phyloP scores from a whole-genome alignment of 2,329 filamentous ascomycete species.

The Parasarocladium wereldwijsianum region DNA sequence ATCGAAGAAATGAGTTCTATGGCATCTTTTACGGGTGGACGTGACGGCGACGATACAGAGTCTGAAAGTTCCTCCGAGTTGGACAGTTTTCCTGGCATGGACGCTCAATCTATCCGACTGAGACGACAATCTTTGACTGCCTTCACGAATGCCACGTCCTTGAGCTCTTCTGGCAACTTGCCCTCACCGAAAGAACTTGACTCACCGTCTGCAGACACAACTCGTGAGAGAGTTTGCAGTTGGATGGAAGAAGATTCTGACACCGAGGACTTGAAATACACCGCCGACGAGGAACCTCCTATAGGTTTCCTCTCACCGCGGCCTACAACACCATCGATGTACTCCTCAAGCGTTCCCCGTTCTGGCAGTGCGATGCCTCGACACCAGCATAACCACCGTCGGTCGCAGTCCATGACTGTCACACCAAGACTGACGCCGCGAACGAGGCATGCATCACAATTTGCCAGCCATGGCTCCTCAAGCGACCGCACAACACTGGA shows the following conservation, averaged over 20 bases:
- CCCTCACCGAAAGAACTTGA: constrained; percentile 14
- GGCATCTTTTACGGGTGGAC: constrained; percentile 18
- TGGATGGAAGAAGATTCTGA: constrained; percentile 25
- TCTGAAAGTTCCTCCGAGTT: constrained; percentile 15
- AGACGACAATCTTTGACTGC: constrained; percentile 22
- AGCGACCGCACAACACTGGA: too few species aligned
- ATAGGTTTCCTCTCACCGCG: constrained; percentile 14
- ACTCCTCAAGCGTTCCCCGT: too few species aligned
- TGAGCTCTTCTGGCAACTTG: constrained; percentile 15
- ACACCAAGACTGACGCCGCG: neutral
- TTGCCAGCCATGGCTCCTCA: too few species aligned
- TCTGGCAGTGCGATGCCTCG: too few species aligned
- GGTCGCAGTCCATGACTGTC: constrained; percentile 4
- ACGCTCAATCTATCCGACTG: constrained; percentile 17
- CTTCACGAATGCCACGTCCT: constrained; percentile 20
- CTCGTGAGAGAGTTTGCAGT: constrained; percentile 15
- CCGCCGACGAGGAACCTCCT: constrained; percentile 6
- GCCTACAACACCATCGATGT: constrained; percentile 14
- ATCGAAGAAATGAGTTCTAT: constrained; percentile 22
- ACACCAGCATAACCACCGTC: too few species aligned
- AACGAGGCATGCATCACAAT: neutral
- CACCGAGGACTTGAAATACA: constrained; percentile 11
- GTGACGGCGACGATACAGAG: constrained; percentile 16
- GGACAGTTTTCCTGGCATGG: constrained; percentile 16
- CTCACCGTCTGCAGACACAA: constrained; percentile 8